Evolutionary conservation across 2,329 filamentous ascomycete genomes (phyloP).

Genomic region (Penicillium frequentans): DNA sequence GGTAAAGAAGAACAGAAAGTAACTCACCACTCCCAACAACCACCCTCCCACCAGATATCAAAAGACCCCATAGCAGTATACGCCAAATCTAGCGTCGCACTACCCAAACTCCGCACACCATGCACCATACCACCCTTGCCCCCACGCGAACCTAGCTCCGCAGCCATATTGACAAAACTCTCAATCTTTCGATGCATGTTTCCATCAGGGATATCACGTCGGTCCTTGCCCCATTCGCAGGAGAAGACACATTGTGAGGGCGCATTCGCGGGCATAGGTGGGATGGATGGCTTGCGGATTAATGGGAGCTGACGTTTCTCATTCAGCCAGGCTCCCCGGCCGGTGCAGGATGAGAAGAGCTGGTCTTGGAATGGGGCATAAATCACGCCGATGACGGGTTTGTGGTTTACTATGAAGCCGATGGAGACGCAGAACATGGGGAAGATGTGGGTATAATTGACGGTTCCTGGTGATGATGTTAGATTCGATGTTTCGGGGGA

Average conservation of each 20-base stretch:
- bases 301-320: constrained; percentile 64
- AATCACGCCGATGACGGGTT: constrained; percentile 68
- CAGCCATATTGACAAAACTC: constrained; percentile 73
- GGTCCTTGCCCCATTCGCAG: constrained; percentile 79
- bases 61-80: constrained; percentile 74
- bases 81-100: constrained; percentile 71
- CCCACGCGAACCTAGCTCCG: constrained; percentile 60
- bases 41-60: constrained; percentile 82
- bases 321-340: constrained; percentile 69
- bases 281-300: constrained; percentile 58
- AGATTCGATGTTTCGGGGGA: not conserved
- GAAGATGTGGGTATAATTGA: constrained; percentile 79
- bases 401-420: constrained; percentile 61
- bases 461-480: constrained; percentile 53
- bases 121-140: constrained; percentile 79
- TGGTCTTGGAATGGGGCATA: constrained; percentile 70
- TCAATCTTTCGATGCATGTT: constrained; percentile 72
- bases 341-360: constrained; percentile 66
- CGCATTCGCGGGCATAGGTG: constrained; percentile 63
- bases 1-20: not conserved
- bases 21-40: constrained; percentile 73
- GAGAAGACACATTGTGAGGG: constrained; percentile 70
- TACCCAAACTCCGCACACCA: constrained; percentile 69
- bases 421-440: constrained; percentile 82
- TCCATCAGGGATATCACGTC: constrained; percentile 63